Percentiles rank a stretch among this genome's conserved stretches.
phyloP scores from a whole-genome alignment of 108 stramenopile genomes.

The Skeletonema menzelii region DNA sequence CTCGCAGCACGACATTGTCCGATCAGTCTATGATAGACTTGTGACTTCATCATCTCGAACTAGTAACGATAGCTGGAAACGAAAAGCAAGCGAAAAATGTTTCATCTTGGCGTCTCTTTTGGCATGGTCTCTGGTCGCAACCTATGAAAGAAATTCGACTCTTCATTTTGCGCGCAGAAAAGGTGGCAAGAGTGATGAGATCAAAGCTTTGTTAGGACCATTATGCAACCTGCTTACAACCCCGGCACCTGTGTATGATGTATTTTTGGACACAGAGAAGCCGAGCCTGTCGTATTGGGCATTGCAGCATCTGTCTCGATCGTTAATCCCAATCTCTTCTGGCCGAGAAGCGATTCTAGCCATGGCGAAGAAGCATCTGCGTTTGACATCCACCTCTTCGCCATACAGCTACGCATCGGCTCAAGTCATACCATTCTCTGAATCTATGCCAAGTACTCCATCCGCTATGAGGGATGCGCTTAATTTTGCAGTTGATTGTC shows the following conservation, averaged over 20 bases:
- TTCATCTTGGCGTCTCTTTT: slow-evolving; percentile 25
- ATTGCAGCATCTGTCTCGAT: slow-evolving; percentile 12
- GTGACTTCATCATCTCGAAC: slow-evolving; percentile 7
- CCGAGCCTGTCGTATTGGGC: slow-evolving; percentile 25
- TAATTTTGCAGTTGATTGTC: slow-evolving; percentile 30
- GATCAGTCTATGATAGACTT: slow-evolving; percentile 23
- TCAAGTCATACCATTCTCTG: slow-evolving; percentile 6
- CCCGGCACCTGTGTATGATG: slow-evolving; percentile 6
- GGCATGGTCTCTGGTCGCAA: slow-evolving; percentile 31
- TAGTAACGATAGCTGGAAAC: not conserved
- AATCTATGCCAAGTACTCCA: slow-evolving; percentile 19
- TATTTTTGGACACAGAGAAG: not conserved
- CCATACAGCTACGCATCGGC: not conserved
- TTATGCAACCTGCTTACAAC: slow-evolving; percentile 36
- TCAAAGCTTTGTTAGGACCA: slow-evolving; percentile 20
- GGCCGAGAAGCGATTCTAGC: slow-evolving; percentile 25
- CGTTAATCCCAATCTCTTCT: slow-evolving; percentile 26
- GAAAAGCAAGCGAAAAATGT: not conserved
- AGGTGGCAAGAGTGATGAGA: not conserved
- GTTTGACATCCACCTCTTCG: not conserved
- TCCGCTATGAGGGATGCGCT: slow-evolving; percentile 23
- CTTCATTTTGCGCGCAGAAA: slow-evolving; percentile 7
- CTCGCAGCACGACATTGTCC: slow-evolving; percentile 36
- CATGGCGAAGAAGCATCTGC: slow-evolving; percentile 38
- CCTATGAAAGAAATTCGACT: slow-evolving; percentile 7